phyloP scores from a whole-genome alignment of 805 yeast genomes.

The Starmerella kuoi region DNA sequence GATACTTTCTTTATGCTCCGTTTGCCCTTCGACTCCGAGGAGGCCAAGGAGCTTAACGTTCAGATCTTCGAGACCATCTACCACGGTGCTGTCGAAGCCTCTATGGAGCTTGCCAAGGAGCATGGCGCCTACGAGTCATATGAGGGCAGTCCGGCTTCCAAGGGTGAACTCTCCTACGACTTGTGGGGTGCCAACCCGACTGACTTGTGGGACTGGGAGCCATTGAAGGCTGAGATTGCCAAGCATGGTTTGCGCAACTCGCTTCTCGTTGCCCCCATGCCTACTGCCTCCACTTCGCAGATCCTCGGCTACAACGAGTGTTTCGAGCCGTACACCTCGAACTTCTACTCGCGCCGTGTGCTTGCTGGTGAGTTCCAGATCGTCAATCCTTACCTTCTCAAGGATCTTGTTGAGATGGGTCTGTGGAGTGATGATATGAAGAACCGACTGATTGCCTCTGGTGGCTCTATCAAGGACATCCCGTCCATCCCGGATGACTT shows the following conservation, averaged over 20 bases:
- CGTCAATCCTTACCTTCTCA: conserved; percentile 73
- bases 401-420: conserved; percentile 70
- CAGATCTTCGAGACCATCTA: conserved; percentile 92
- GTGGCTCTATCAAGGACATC: conserved; percentile 78
- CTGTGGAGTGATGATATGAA: conserved; percentile 75
- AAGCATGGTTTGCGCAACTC: conserved; percentile 75
- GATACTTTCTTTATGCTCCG: conserved; percentile 72
- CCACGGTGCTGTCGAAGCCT: conserved; percentile 83
- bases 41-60: conserved; percentile 61
- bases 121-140: conserved; percentile 63
- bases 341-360: conserved; percentile 81
- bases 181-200: conserved; percentile 73
- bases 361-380: conserved; percentile 89
- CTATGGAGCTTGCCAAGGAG: conserved; percentile 61
- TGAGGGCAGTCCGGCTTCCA: conserved; percentile 79
- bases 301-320: conserved; percentile 89
- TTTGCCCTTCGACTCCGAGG: conserved; percentile 72
- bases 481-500: conserved; percentile 61
- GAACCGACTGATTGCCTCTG: conserved; percentile 56
- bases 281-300: conserved; percentile 95
- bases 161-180: conserved; percentile 77
- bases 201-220: conserved; percentile 79
- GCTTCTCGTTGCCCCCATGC: conserved; percentile 72
- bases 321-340: conserved; percentile 91
- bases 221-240: conserved; percentile 46